Base-by-base conservation (phyloP, 164 flowering plant species). In the Chloranthus sessilifolius region DNA sequence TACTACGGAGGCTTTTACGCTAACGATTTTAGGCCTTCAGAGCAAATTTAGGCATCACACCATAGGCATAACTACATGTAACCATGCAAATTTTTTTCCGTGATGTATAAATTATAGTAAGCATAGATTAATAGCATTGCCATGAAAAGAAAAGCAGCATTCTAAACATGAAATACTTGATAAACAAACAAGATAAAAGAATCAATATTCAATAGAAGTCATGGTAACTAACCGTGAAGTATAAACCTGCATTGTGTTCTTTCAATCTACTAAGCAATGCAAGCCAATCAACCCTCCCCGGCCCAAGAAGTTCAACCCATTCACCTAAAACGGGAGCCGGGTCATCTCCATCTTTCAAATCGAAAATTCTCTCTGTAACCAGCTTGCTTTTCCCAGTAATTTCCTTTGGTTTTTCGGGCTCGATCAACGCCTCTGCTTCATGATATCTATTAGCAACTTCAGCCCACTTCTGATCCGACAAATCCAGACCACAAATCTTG, bases 401-500 rank as follows among this genome's bases (percentile, higher is more conserved):
- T 11, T 63, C 66, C 73, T 94, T 94, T 4, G 95, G 74, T 55
- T 80, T 95, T 54, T 79, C 64, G 14, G 90, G 88, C 69, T 67
- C 67, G 26, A 65, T 47, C 8, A 66, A 17, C 53, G 77, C 68
- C 38, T 52, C 87, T 17, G 75, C 52, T 59, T 81, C 88, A 47
- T 81, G 76, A 29, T 80, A 60, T 52, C 69, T 81, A 40, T 87
- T 82, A 41, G 92, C 83, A 56, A 81, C 88, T 67, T 86, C 80
- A 16, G 63, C 75, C 99, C 97, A 94, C 63, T 81, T 73, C 3
- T 74, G 64, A 12, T 73, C 79, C 7, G 99, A 94, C 22, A 89
- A 70, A 67, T 89, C 97, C 59, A 94, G 81, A 15, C 99, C 97
- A 62, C 87, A 84, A 43, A 89, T 78, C 76, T 73, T 86, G 67